phyloP scores from a whole-genome alignment of 257 asterid genomes.

The Plantago elongata region DNA sequence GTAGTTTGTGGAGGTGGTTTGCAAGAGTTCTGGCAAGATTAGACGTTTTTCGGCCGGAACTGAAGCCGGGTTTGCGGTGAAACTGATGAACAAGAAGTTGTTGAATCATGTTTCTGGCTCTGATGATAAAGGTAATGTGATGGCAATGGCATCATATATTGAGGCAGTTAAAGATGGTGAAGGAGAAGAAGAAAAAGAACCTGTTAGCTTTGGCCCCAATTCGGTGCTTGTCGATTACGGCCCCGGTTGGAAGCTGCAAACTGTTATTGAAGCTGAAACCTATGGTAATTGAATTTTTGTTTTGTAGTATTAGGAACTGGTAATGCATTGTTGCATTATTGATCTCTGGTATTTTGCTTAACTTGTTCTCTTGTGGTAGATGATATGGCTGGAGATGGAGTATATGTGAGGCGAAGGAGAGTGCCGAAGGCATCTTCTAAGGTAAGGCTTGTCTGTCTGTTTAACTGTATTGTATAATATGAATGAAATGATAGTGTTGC shows the following conservation, averaged over 20 bases:
- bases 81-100: constrained; percentile 56
- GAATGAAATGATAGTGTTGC: background rate
- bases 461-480: background rate
- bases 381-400: constrained; percentile 21
- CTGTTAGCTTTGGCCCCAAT: constrained; percentile 74
- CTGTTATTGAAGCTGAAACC: constrained; percentile 37
- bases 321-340: background rate
- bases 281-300: constrained; percentile 27
- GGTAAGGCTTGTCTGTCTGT: constrained; percentile 24
- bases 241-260: constrained; percentile 66
- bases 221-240: constrained; percentile 70
- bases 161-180: constrained; percentile 77
- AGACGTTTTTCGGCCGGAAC: constrained; percentile 83
- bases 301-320: background rate
- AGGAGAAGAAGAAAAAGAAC: constrained; percentile 48
- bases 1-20: constrained; percentile 76
- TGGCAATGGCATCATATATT: constrained; percentile 49
- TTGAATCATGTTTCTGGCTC: constrained; percentile 17
- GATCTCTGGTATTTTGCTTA: background rate
- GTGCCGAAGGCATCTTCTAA: constrained; percentile 26
- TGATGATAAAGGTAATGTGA: background rate
- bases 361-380: constrained; percentile 23
- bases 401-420: constrained; percentile 18
- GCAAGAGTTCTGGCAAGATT: constrained; percentile 63
- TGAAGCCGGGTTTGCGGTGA: constrained; percentile 66